Evolutionary conservation across 495 filamentous ascomycete genomes (phyloP).

Genomic region (Aspergillus nidulans): DNA sequence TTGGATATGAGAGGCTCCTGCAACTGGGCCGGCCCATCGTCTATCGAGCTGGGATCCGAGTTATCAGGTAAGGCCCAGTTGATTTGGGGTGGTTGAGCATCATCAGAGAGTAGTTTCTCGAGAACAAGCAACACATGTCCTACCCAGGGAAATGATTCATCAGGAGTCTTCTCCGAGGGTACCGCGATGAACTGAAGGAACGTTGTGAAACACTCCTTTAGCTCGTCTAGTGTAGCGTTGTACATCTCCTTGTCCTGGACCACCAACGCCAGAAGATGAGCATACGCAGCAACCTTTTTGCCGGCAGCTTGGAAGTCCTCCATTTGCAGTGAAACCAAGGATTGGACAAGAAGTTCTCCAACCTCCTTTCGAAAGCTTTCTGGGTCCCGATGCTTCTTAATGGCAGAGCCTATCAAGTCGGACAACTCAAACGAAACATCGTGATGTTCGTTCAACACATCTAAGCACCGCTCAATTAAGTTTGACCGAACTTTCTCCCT

Average conservation of each 20-base stretch:
- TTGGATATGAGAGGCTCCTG: constrained; percentile 61
- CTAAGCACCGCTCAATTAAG: constrained; percentile 83
- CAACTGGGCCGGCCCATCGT: constrained; percentile 50
- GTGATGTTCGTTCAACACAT: constrained; percentile 81
- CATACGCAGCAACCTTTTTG: constrained; percentile 87
- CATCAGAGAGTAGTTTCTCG: constrained; percentile 84
- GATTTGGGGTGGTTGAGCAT: constrained; percentile 72
- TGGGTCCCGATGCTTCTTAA: constrained; percentile 63
- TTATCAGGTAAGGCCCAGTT: constrained; percentile 64
- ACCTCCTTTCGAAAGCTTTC: constrained; percentile 66
- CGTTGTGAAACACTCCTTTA: constrained; percentile 72
- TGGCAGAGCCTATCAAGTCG: constrained; percentile 74
- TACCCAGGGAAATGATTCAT: constrained; percentile 86
- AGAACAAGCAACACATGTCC: constrained; percentile 84
- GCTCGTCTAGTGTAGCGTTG: constrained; percentile 62
- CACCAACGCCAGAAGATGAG: constrained; percentile 85
- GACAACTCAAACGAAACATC: constrained; percentile 88
- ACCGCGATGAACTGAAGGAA: constrained; percentile 80
- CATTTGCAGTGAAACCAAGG: constrained; percentile 74
- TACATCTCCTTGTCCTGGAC: constrained; percentile 82
- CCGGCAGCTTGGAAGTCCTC: constrained; percentile 66
- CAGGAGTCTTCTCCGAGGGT: constrained; percentile 53
- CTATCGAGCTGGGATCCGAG: constrained; percentile 39
- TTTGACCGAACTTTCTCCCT: constrained; percentile 67
- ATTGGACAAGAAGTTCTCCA: constrained; percentile 76